These are phyloP conservation scores for Knoxia roxburghii DNA, from an alignment of 257 asterid species.

Conservation along the genomic window DNA sequence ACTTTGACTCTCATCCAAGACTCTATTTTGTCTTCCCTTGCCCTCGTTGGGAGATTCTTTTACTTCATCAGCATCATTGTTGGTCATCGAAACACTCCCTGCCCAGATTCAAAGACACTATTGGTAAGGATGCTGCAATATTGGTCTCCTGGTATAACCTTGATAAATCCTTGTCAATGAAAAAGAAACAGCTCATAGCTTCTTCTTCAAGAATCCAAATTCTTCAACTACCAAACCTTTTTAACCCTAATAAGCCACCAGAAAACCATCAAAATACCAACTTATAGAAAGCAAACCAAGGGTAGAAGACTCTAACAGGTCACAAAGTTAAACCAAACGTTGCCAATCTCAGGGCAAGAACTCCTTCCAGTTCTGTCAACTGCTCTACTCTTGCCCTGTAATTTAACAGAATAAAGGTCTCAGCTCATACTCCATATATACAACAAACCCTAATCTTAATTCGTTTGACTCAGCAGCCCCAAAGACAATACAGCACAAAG, in stretches of 20 bases:
- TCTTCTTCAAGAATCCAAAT: constrained; percentile 36
- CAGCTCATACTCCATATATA: constrained; percentile 17
- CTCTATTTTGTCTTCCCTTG: constrained; percentile 27
- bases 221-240: constrained; percentile 18
- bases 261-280: constrained; percentile 27
- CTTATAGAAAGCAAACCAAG: constrained; percentile 14
- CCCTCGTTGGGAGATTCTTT: constrained; percentile 40
- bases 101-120: constrained; percentile 42
- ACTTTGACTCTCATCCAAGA: constrained; percentile 27
- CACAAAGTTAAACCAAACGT: constrained; percentile 24
- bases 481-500: background rate
- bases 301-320: constrained; percentile 15
- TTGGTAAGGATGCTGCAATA: constrained; percentile 31
- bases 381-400: constrained; percentile 31
- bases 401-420: constrained; percentile 25
- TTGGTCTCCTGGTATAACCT: constrained; percentile 28
- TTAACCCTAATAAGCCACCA: constrained; percentile 32
- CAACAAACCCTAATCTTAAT: constrained; percentile 27
- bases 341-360: constrained; percentile 19
- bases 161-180: constrained; percentile 37
- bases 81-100: constrained; percentile 53
- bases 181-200: constrained; percentile 37
- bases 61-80: constrained; percentile 42
- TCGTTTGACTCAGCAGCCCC: background rate
- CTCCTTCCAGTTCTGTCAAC: constrained; percentile 22